phyloP scores from a whole-genome alignment of 1,139 yeast genomes.

The Candida gigantensis region DNA sequence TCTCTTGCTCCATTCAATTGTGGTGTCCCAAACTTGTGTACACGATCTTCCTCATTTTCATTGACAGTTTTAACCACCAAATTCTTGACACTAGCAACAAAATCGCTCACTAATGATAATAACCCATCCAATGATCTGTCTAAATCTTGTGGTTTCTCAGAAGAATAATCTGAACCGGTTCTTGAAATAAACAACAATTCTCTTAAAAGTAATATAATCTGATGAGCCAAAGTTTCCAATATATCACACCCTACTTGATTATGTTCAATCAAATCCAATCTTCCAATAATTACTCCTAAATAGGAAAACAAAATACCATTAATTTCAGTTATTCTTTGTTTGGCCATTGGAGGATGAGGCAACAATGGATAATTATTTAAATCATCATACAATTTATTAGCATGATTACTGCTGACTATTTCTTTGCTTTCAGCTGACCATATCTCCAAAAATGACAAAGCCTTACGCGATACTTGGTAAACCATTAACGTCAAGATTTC shows the following conservation, averaged over 20 bases:
- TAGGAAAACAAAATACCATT: slow-evolving; percentile 69
- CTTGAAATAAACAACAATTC: slow-evolving; percentile 67
- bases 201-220: slow-evolving; percentile 60
- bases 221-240: slow-evolving; percentile 66
- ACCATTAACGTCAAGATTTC: slow-evolving; percentile 73
- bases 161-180: slow-evolving; percentile 47
- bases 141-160: slow-evolving; percentile 44
- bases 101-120: slow-evolving; percentile 61
- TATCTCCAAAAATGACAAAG: slow-evolving; percentile 68
- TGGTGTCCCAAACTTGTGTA: slow-evolving; percentile 11
- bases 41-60: slow-evolving; percentile 34
- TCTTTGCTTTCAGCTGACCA: slow-evolving; percentile 67
- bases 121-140: slow-evolving; percentile 60
- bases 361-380: slow-evolving; percentile 47
- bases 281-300: slow-evolving; percentile 68
- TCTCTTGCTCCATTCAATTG: slow-evolving; percentile 19
- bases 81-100: slow-evolving; percentile 64
- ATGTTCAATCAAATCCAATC: slow-evolving; percentile 74
- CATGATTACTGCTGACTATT: slow-evolving; percentile 33
- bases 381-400: slow-evolving; percentile 29
- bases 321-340: slow-evolving; percentile 71
- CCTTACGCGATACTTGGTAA: slow-evolving; percentile 71
- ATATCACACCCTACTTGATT: slow-evolving; percentile 69
- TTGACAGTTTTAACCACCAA: slow-evolving; percentile 57
- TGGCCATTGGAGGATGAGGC: slow-evolving; percentile 64